These are phyloP conservation scores for Suhomyces emberorum DNA, from an alignment of 805 yeast species.

Conservation along the genomic window DNA sequence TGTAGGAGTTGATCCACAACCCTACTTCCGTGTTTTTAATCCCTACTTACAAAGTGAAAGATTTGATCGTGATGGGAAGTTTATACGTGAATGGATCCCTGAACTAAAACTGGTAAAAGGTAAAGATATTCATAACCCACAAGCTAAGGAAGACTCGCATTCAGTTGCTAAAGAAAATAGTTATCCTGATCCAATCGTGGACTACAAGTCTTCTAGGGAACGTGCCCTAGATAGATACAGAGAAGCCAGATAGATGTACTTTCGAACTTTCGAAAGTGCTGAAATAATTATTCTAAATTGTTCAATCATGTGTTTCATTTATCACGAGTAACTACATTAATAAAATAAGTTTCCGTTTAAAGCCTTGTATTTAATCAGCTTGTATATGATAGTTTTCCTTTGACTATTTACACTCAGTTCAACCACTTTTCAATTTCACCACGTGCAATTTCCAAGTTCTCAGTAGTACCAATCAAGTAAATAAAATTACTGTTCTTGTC, in stretches of 20 bases:
- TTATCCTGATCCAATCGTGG: slow-evolving; percentile 45
- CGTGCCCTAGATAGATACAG: slow-evolving; percentile 41
- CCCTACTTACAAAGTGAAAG: slow-evolving; percentile 48
- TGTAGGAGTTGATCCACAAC: slow-evolving; percentile 54
- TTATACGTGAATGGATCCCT: slow-evolving; percentile 49
- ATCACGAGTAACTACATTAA: too few species aligned
- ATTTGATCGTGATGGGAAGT: slow-evolving; percentile 46
- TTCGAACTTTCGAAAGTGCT: too few species aligned
- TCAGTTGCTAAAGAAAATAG: slow-evolving; percentile 23
- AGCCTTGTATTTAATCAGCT: too few species aligned
- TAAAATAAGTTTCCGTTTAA: too few species aligned
- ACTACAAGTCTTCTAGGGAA: slow-evolving; percentile 39
- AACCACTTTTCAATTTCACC: slow-evolving; percentile 11
- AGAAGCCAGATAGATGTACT: slow-evolving; percentile 34
- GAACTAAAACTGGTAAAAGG: slow-evolving; percentile 34
- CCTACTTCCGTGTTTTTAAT: slow-evolving; percentile 54
- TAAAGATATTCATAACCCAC: slow-evolving; percentile 36
- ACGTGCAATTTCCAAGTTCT: slow-evolving; percentile 41
- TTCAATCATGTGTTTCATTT: too few species aligned
- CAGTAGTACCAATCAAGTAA: slow-evolving; percentile 57
- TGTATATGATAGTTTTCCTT: too few species aligned
- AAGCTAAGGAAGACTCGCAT: slow-evolving; percentile 14
- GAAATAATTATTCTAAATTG: too few species aligned
- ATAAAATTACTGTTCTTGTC: slow-evolving; percentile 54
- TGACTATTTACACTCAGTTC: slow-evolving; percentile 2